Base-by-base conservation (phyloP, 441 rosid genomes). In the Flueggea neowawraea region DNA sequence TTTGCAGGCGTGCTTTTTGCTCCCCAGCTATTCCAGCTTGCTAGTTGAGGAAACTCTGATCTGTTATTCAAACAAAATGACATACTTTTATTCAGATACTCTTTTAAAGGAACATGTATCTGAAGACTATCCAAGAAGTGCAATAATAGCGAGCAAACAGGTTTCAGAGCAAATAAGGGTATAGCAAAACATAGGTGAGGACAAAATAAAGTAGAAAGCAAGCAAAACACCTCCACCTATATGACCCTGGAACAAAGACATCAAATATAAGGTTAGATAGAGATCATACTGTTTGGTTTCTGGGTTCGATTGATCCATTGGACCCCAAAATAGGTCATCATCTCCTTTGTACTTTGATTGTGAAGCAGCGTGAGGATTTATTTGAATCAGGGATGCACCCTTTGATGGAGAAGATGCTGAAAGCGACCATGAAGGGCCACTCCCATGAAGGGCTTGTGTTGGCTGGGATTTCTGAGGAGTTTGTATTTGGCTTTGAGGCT, bases 251-350 rank as follows among this genome's bases (percentile, higher is more conserved):
- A 31, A 50, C 48, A 54, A 58, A 60, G 10, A 49, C 16, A 49
- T 52, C 31, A 60, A 6, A 55, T 61, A 59, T 15, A 31, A 12
- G 36, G 9, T 52, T 52, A 64, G 71, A 63, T 33, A 58, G 64
- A 54, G 52, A 62, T 60, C 90, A 41, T 87, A 95, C 99, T 85
- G 88, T 66, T 85, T 91, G 36, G 83, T 50, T 60, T 86, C 93
- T 68, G 79, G 93, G 69, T 81, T 86, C 49, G 90, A 75, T 58
- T 87, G 95, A 75, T 88, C 96, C 70, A 75, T 28, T 15, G 99
- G 97, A 50, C 99, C 98, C 96, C 98, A 95, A 73, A 95, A 95
- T 33, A 95, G 84, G 69, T 95, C 96, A 62, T 89, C 96, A 47
- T 91, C 96, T 62, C 70, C 97, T 69, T 81, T 86, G 64, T 73